Base-by-base conservation (phyloP, 129 eudicot genomes). In the Flaveria robusta region DNA sequence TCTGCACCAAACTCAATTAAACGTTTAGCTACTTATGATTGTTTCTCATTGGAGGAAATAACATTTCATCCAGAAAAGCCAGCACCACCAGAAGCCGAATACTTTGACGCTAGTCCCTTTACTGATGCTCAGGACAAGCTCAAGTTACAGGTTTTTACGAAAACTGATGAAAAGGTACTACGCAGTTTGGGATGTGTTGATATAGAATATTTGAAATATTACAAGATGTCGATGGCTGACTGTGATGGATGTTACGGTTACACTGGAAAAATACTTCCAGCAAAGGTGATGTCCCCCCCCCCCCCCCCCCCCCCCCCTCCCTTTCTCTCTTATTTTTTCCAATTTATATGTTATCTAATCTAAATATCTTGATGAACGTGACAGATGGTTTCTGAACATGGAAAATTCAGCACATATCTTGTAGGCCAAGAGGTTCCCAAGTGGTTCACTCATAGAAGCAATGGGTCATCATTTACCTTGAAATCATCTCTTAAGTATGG, bases 321-420 rank as follows among this genome's bases (percentile, higher is more conserved):
- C n/a, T n/a, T 2, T 15, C 9, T 15, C 11, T 63, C 7, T 15
- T 2, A 14, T 24, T 3, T n/a, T 6, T n/a, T n/a, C n/a, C n/a
- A n/a, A 4, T 14, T 12, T 24, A 11, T 9, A 39, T n/a, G 3
- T 62, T 3, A 26, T 3, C 12, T 3, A 24, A 26, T 5, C 9
- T 47, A 70, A 27, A 4, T 47, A 24, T 26, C 49, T 34, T 3
- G 27, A 24, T 24, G 27, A 1, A 27, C 15, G 20, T 70, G 34
- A 29, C 63, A 70, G 77, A 46, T 72, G 68, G 19, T 37, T 49
- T 49, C 41, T 22, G 78, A 83, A 29, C 63, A 12, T 69, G 80
- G 77, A 19, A 66, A 76, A 76, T 81, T 82, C 47, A 72, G 72
- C 69, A 55, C 76, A 31, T 65, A 39, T 77, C 31, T 77, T 58